Percentiles rank a stretch among this genome's conserved stretches.
Conservation (phyloP, 75 land plant genomes). For the Azolla pinnata region DNA sequence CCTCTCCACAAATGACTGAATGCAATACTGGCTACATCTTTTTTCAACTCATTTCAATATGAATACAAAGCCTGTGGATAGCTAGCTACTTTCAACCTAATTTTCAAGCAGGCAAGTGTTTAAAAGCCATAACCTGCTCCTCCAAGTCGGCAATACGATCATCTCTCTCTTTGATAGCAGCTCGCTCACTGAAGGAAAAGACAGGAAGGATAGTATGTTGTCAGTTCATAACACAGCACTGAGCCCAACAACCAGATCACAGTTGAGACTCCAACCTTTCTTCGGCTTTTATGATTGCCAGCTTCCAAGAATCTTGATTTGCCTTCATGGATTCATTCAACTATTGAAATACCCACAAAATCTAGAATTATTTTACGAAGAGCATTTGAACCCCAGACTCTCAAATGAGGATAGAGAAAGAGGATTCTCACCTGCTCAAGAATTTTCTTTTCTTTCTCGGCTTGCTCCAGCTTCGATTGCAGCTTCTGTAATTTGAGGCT, state of each 20-base stretch:
- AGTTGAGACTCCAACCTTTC: not conserved
- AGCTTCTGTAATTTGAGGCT: conserved; percentile 50
- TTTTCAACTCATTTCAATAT: too few relatives aligned
- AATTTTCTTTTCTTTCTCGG: conserved; percentile 50
- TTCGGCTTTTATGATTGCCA: not conserved
- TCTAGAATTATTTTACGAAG: not conserved
- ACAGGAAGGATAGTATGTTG: not conserved
- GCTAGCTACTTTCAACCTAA: too few relatives aligned
- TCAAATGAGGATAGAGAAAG: not conserved
- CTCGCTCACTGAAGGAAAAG: conserved; percentile 38
- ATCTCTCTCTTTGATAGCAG: conserved; percentile 36
- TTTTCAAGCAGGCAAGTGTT: too few relatives aligned
- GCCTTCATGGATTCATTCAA: conserved; percentile 65
- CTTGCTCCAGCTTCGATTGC: conserved; percentile 56
- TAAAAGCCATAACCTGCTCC: too few relatives aligned
- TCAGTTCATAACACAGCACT: not conserved
- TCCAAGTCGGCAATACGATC: conserved; percentile 58
- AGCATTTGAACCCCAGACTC: not conserved
- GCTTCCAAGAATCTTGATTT: conserved; percentile 69
- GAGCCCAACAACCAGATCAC: not conserved
- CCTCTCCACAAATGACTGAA: too few relatives aligned
- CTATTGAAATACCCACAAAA: conserved; percentile 21
- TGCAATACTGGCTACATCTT: too few relatives aligned
- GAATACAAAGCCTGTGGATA: too few relatives aligned
- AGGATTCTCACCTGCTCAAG: conserved; percentile 47